phyloP scores from a whole-genome alignment of 2,329 filamentous ascomycete species.

The Polychaeton citri region DNA sequence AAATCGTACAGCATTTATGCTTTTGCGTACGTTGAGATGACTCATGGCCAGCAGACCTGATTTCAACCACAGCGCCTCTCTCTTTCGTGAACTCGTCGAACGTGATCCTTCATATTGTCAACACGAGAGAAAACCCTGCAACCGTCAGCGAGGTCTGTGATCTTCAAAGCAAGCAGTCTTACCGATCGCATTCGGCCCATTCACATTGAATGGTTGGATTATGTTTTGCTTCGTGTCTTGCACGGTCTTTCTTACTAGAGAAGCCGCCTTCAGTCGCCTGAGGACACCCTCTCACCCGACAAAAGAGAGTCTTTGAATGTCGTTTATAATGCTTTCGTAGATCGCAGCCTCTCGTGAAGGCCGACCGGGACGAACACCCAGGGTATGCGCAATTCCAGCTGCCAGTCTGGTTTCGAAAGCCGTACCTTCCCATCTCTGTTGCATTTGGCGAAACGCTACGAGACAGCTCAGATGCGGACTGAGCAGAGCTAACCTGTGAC shows the following conservation, averaged over 20 bases:
- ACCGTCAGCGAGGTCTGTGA: constrained; percentile 15
- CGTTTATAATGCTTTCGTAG: constrained; percentile 50
- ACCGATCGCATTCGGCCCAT: constrained; percentile 47
- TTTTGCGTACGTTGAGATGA: too few species aligned
- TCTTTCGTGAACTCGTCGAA: constrained; percentile 13
- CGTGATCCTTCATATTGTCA: constrained; percentile 15
- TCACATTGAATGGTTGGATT: constrained; percentile 47
- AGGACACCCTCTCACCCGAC: constrained; percentile 44
- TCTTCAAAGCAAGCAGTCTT: constrained; percentile 50
- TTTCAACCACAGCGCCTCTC: too few species aligned
- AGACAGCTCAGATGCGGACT: neutral
- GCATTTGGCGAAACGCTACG: constrained; percentile 18
- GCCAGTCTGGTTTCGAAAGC: constrained; percentile 31
- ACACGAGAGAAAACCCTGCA: neutral
- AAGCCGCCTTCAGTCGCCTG: constrained; percentile 45
- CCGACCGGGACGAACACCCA: constrained; percentile 44
- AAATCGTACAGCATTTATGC: too few species aligned
- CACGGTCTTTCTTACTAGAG: constrained; percentile 49
- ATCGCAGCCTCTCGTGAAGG: constrained; percentile 47
- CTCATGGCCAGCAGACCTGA: too few species aligned
- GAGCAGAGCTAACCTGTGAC: neutral
- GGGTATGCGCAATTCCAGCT: constrained; percentile 47
- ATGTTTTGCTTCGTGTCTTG: constrained; percentile 49
- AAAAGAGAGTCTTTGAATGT: constrained; percentile 49
- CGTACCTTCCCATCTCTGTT: constrained; percentile 22